These are phyloP conservation scores for Solanum phureja DNA, from an alignment of 257 asterid genomes.

Conservation along the genomic window DNA sequence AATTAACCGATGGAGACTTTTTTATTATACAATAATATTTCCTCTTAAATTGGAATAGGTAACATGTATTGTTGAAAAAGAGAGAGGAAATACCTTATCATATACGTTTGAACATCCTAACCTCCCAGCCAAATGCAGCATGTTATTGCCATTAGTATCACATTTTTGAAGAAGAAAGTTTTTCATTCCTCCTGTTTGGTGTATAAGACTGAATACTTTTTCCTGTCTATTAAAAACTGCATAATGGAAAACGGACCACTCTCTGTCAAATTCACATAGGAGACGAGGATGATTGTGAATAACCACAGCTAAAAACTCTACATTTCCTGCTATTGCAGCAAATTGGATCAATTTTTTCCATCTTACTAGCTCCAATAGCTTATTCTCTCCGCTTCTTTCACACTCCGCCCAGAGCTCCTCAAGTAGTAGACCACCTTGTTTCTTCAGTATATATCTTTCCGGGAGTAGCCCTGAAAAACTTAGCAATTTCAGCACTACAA, in stretches of 20 bases:
- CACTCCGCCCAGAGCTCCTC: background rate
- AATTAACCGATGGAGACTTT: background rate
- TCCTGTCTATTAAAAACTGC: background rate
- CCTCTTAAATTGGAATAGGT: no score
- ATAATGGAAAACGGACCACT: background rate
- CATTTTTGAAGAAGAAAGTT: no score
- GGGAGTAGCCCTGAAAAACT: background rate
- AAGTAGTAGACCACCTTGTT: background rate
- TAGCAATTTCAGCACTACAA: background rate
- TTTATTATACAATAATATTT: no score
- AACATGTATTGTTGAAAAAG: no score
- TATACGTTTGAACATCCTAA: no score
- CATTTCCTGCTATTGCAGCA: conserved; percentile 11
- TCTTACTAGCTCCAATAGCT: background rate
- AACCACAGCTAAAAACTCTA: conserved; percentile 10
- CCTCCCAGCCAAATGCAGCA: no score
- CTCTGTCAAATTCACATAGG: background rate
- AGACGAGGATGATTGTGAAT: conserved; percentile 3
- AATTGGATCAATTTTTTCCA: background rate
- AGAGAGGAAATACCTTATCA: no score
- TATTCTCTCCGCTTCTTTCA: background rate
- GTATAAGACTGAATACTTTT: background rate
- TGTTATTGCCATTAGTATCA: no score
- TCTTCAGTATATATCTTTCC: background rate
- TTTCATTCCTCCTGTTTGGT: no score